A percentile compares a stretch with the other conserved stretches of the same genome.
These are phyloP conservation scores for Hypomontagnella submonticulosa DNA, from an alignment of 495 filamentous ascomycete genomes.

Conservation along the genomic window DNA sequence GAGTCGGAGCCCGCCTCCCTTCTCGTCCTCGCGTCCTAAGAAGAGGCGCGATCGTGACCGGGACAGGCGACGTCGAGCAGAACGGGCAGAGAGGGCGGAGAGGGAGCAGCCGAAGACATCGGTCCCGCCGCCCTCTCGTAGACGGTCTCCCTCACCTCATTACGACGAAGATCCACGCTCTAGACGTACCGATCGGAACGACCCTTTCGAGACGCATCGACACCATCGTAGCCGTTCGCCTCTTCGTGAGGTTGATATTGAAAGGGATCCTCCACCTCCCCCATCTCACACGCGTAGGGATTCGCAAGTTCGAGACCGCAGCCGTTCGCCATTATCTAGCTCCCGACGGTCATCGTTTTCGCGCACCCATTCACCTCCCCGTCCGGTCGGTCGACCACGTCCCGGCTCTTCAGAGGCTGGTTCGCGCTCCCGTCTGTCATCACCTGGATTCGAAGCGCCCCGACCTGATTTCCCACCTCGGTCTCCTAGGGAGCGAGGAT, in stretches of 20 bases:
- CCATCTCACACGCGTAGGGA: slow-evolving; percentile 33
- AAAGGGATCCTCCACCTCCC: slow-evolving; percentile 24
- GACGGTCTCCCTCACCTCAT: slow-evolving; percentile 42
- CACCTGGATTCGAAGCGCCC: slow-evolving; percentile 45
- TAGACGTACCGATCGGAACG: slow-evolving; percentile 38
- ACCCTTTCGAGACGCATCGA: slow-evolving; percentile 31
- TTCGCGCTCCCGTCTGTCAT: slow-evolving; percentile 51
- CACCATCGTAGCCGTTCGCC: slow-evolving; percentile 50
- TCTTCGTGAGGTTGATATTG: slow-evolving; percentile 35
- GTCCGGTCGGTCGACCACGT: slow-evolving; percentile 47
- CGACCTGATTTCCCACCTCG: slow-evolving; percentile 46
- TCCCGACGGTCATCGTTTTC: slow-evolving; percentile 53
- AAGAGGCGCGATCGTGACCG: slow-evolving; percentile 47
- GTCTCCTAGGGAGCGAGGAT: slow-evolving; percentile 44
- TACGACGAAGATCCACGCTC: slow-evolving; percentile 39
- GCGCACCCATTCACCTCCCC: slow-evolving; percentile 49
- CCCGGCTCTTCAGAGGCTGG: slow-evolving; percentile 51
- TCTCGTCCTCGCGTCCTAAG: slow-evolving; percentile 42
- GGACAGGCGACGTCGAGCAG: slow-evolving; percentile 45
- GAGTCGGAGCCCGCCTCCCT: slow-evolving; percentile 46
- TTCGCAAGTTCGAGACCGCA: slow-evolving; percentile 41
- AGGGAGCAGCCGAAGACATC: slow-evolving; percentile 35
- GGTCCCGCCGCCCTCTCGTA: slow-evolving; percentile 34
- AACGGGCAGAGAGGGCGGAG: slow-evolving; percentile 38
- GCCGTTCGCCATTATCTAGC: slow-evolving; percentile 40